A percentile compares a stretch with the other conserved stretches of the same genome.
These are phyloP conservation scores for Podospora australis DNA, from an alignment of 495 filamentous ascomycete species.

Conservation along the genomic window DNA sequence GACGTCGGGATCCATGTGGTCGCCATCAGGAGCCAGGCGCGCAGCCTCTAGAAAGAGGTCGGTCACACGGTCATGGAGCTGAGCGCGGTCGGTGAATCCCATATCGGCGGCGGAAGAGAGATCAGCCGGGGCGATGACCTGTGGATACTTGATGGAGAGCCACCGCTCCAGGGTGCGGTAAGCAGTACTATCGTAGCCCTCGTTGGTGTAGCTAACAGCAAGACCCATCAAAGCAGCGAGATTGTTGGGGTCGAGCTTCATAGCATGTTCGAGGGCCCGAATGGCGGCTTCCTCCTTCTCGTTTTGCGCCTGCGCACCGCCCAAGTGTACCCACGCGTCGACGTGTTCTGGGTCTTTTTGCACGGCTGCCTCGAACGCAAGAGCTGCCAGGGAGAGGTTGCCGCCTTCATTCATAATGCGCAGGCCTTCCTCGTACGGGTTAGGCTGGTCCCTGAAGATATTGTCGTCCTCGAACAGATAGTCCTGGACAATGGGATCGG, in stretches of 20 bases:
- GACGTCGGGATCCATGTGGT: conserved; percentile 93
- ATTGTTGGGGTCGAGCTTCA: conserved; percentile 81
- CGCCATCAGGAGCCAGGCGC: conserved; percentile 77
- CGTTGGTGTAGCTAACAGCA: conserved; percentile 97
- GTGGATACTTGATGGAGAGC: conserved; percentile 87
- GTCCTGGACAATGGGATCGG: conserved; percentile 70
- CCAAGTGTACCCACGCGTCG: conserved; percentile 88
- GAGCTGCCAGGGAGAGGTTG: conserved; percentile 85
- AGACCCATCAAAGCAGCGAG: conserved; percentile 88
- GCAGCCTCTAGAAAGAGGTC: conserved; percentile 86
- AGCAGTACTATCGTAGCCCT: conserved; percentile 93
- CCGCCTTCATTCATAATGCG: conserved; percentile 87
- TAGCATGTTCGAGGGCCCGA: conserved; percentile 86
- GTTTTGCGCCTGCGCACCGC: conserved; percentile 90
- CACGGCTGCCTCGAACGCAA: conserved; percentile 95
- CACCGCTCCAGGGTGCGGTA: conserved; percentile 96
- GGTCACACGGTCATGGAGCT: conserved; percentile 85
- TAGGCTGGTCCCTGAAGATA: conserved; percentile 63
- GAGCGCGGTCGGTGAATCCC: conserved; percentile 86
- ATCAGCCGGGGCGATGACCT: conserved; percentile 59
- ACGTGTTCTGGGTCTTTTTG: conserved; percentile 82
- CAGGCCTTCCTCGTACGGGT: conserved; percentile 86
- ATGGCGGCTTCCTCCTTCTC: conserved; percentile 98
- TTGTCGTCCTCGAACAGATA: conserved; percentile 96
- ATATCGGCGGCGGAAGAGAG: conserved; percentile 66